Evolutionary conservation across 805 yeast species (phyloP), one percentile per base, ranked within the genome.

Genomic region (Yarrowia yakushimensis): DNA sequence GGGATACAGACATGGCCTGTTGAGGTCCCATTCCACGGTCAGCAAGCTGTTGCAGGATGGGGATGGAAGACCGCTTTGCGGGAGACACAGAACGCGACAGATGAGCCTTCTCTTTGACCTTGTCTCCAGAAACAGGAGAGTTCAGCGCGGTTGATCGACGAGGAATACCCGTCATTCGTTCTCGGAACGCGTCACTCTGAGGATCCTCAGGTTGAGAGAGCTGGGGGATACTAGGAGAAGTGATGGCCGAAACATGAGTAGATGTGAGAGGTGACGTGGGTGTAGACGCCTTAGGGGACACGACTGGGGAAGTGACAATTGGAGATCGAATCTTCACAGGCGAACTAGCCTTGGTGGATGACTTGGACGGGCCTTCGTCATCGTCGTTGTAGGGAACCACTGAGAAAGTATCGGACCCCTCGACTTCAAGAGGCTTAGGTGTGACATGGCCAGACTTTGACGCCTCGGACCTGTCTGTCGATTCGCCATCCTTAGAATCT

Each of bases 1-100:
- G 59, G 5, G 59, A 52, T 23, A 52, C 59, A 34, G 43, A 34
- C 42, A 34, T 52, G 17, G 59, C 42, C 20, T 34, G 59, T 11
- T 43, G 57, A n/a, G 37, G 41, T 5, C 59, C 59, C 59, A 52
- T 52, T 6, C 59, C 59, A 11, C 59, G 31, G 25, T 52, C 59
- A 25, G 59, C 59, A 11, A 52, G 43, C 22, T 52, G 59, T 30
- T 52, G 59, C 13, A 52, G 33, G 7, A 52, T 36, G 13, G 59
- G 59, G 8, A 52, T 52, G 18, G 59, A 34, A 22, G 59, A 52
- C 25, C 59, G 42, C 20, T 52, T 52, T 12, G 42, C 36, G 11
- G 59, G 59, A 15, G 59, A 52, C 17, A 34, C 59, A 12, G 59
- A 52, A 15, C 59, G 59, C 15, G 59, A 48, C 37, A 48, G 18